Evolutionary conservation across 371 early-diverging fungal genomes (phyloP).

Genomic region (Haplosporangium sp.): DNA sequence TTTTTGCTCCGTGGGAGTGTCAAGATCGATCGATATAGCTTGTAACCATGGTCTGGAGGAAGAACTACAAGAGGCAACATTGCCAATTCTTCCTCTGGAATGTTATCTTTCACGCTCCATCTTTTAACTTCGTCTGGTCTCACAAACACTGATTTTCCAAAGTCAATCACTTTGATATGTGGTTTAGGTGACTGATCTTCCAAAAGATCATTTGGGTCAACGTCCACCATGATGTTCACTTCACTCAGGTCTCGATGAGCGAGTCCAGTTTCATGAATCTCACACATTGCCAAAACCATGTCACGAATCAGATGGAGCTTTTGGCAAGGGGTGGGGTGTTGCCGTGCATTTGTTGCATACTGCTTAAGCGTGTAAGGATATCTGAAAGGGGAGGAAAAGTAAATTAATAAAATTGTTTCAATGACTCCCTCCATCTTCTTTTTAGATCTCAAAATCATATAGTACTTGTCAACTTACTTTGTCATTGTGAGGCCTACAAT

Average conservation of each 20-base stretch:
- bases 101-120: constrained; percentile 64
- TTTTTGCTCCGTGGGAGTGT: constrained; percentile 65
- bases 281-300: constrained; percentile 65
- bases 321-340: constrained; percentile 67
- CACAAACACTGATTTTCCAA: constrained; percentile 70
- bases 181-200: constrained; percentile 63
- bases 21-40: constrained; percentile 69
- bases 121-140: constrained; percentile 56
- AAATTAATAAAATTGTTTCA: background rate
- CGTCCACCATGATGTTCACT: constrained; percentile 76
- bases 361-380: constrained; percentile 71
- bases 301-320: constrained; percentile 69
- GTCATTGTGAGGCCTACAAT: constrained; percentile 55
- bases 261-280: constrained; percentile 65
- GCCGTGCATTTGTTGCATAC: constrained; percentile 64
- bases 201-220: constrained; percentile 58
- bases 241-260: constrained; percentile 75
- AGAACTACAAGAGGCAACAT: constrained; percentile 62
- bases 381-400: constrained; percentile 19
- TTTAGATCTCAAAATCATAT: too few species aligned
- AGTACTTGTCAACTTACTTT: constrained; percentile 27
- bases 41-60: constrained; percentile 70
- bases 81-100: constrained; percentile 60
- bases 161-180: constrained; percentile 68
- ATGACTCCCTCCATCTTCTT: too few species aligned